These are phyloP conservation scores for Cordyceps javanica DNA, from an alignment of 2,329 filamentous ascomycete genomes.

Conservation along the genomic window DNA sequence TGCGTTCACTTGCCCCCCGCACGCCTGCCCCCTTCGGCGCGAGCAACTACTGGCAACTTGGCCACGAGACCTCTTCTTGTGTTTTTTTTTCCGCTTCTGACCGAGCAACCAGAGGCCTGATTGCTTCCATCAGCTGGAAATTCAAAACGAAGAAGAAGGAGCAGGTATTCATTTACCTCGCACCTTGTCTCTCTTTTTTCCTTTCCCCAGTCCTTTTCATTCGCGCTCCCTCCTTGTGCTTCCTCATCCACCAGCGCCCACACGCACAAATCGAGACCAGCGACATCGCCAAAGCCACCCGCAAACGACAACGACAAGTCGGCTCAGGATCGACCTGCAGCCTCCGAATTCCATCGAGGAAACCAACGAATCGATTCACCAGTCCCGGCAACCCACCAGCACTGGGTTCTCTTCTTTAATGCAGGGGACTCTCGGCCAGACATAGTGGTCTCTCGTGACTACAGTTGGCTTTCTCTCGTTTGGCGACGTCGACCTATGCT, in stretches of 20 bases:
- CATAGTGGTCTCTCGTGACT: conserved; percentile 3
- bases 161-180: conserved; percentile 10
- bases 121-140: no score
- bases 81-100: neutral
- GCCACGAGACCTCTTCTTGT: conserved; percentile 11
- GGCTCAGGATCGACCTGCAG: neutral
- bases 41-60: neutral
- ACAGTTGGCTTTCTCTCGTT: neutral
- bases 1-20: neutral
- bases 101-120: conserved; percentile 1
- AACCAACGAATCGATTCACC: neutral
- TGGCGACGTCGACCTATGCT: neutral
- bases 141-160: neutral
- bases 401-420: conserved; percentile 9
- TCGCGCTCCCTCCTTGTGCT: neutral
- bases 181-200: neutral
- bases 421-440: neutral
- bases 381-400: neutral
- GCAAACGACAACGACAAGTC: neutral
- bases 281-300: neutral
- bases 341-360: neutral
- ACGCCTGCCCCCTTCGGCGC: neutral
- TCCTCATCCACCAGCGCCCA: neutral
- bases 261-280: neutral
- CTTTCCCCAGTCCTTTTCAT: neutral